Base-by-base conservation (phyloP, 1,139 yeast genomes). In the Diutina pseudorugosa region DNA sequence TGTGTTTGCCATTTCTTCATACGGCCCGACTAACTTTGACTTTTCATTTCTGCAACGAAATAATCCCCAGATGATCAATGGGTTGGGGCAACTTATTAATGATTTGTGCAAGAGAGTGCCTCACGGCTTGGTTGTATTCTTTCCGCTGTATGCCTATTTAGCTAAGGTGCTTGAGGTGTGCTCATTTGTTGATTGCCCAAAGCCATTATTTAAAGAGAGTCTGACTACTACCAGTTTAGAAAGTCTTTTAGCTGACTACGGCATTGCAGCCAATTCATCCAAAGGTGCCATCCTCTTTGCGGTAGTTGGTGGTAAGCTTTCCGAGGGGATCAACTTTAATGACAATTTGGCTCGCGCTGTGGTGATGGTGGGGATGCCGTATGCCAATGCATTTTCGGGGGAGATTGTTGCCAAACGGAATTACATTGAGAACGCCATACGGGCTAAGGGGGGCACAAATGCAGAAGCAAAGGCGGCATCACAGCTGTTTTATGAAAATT, bases 301-400 rank as follows among this genome's bases (percentile, higher is more conserved):
- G 0, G 96, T 93, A 0, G 96, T 93, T 16, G 97, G 97, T 1
- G 98, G 98, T 0, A 85, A 85, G 61, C 73, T 93, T 71, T 88
- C 96, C 0, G 98, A 91, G 65, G 98, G 98, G 6, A 93, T 91
- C 52, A 91, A 91, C 62, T 91, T 93, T 63, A 80, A 91, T 2
- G 94, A 90, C 62, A 80, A 85, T 48, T 68, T 93, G 27, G 96
- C 97, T 0, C 72, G 98, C 57, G 93, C 89, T 0, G 94, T 93
- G 0, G 71, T 89, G 1, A 85, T 93, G 87, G 73, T 89, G 12
- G 98, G 98, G 0, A 65, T 93, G 49, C 98, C 98, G 1, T 93
- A 79, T 61, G 97, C 98, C 0, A 91, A 90, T 63, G 79, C 87
- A 1, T 79, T 77, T 61, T 83, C 95, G 14, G 95, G 94, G 42